Base-by-base conservation (phyloP, 352 stramenopile species). In the Poterioochromonas sp. region DNA sequence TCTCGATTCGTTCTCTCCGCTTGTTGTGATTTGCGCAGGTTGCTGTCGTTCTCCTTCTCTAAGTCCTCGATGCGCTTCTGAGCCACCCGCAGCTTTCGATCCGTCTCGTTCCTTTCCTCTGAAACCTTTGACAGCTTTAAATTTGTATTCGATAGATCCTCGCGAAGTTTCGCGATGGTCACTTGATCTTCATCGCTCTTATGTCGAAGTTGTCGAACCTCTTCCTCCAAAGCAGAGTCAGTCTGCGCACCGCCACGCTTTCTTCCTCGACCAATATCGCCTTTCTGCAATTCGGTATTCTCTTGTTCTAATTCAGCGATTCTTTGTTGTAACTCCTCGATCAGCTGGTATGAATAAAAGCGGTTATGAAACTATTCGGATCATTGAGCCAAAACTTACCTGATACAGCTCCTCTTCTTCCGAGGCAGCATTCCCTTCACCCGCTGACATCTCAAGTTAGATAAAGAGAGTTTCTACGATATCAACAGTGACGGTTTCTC, bases 61-160 rank as follows among this genome's bases (percentile, higher is more conserved):
- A 76, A 40, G 8, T 65, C 18, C 8, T 76, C 69, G 22, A 76
- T 53, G 5, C n/a, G 18, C 40, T 76, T 76, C 1, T 11, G 2
- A 5, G 73, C 0, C 39, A 8, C 12, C 5, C 32, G 12, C 1
- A 63, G 5, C 5, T 64, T 65, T 40, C 69, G 73, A 35, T 76
- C 69, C 18, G 40, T 3, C 18, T 76, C 69, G 11, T 12, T 22
- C 39, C 69, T 76, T 43, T 76, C 69, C 18, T 58, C n/a, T 20
- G 2, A 26, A 8, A 76, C 1, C 2, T 20, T 40, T 35, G 12
- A 12, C 12, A 76, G 1, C 11, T 65, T 70, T n/a, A 60, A 5
- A 40, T 76, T 76, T 37, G 69, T 35, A 63, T 37, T 34, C 11
- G 3, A 11, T 35, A 76, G 40, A 26, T 76, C 43, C 1, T 70